Evolutionary conservation across 768 basidiomycete genomes (phyloP).

Genomic region (Amanita pallidorosea): DNA sequence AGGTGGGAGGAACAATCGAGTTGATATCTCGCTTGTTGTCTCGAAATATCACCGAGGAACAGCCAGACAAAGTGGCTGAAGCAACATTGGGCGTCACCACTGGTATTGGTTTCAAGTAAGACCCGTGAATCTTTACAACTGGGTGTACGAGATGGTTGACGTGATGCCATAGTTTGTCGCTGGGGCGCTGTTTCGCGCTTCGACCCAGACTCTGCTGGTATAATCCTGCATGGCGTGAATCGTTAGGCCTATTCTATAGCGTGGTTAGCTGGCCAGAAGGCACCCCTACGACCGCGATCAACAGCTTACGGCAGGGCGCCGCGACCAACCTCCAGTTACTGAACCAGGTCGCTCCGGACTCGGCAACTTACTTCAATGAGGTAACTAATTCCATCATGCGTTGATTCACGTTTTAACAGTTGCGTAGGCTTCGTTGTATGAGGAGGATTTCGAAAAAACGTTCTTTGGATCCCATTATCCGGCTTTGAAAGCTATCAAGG

Average conservation of each 20-base stretch:
- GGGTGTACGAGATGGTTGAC: background rate
- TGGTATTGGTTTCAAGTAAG: slow-evolving; percentile 15
- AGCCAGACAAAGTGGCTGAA: slow-evolving; percentile 16
- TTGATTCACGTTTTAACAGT: background rate
- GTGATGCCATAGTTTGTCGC: background rate
- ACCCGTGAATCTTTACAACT: background rate
- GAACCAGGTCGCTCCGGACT: background rate
- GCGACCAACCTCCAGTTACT: background rate
- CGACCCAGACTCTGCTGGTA: background rate
- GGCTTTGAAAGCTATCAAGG: slow-evolving; percentile 29
- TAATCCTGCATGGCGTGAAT: background rate
- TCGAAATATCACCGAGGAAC: slow-evolving; percentile 13
- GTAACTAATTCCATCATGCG: background rate
- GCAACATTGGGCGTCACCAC: slow-evolving; percentile 12
- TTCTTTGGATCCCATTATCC: slow-evolving; percentile 38
- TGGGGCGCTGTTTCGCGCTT: slow-evolving; percentile 11
- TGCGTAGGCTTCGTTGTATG: slow-evolving; percentile 30
- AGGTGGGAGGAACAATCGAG: slow-evolving; percentile 17
- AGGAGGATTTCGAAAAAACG: slow-evolving; percentile 25
- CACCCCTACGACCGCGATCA: background rate
- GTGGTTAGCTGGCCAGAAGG: background rate
- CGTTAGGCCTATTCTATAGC: background rate
- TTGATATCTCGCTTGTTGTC: slow-evolving; percentile 24
- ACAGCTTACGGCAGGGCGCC: background rate
- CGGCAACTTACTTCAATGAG: background rate